Evolutionary conservation across 768 basidiomycete species (phyloP).

Genomic region (Hygrophoropsis aurantiaca): DNA sequence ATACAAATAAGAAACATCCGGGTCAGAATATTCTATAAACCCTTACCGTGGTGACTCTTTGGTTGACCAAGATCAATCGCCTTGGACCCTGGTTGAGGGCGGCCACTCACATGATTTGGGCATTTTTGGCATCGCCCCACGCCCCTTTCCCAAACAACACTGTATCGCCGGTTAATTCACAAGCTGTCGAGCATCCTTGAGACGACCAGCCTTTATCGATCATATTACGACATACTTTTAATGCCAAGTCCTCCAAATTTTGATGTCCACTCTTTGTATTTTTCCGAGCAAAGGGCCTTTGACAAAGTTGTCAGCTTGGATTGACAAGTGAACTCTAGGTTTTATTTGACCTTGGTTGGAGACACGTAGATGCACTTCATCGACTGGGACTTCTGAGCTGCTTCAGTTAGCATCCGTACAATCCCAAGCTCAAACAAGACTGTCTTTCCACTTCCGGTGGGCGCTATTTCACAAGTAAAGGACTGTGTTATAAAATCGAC

Average conservation of each 20-base stretch:
- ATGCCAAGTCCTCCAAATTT: constrained; percentile 79
- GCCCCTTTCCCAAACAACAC: constrained; percentile 60
- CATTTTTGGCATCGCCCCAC: constrained; percentile 72
- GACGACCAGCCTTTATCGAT: constrained; percentile 3
- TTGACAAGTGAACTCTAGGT: neutral
- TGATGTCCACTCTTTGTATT: constrained; percentile 75
- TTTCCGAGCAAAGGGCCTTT: constrained; percentile 87
- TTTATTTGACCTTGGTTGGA: constrained; percentile 71
- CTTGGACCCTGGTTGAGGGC: neutral
- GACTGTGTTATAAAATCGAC: constrained; percentile 1
- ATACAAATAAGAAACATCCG: constrained; percentile 1
- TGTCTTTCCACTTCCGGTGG: constrained; percentile 96
- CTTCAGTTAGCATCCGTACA: constrained; percentile 63
- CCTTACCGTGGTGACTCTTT: constrained; percentile 76
- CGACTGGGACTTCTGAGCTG: constrained; percentile 29
- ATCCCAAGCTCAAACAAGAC: constrained; percentile 92
- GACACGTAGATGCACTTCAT: constrained; percentile 88
- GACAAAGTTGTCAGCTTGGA: neutral
- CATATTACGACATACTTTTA: constrained; percentile 54
- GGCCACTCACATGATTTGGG: constrained; percentile 73
- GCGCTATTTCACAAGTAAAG: constrained; percentile 51
- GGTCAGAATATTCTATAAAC: neutral
- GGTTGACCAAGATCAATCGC: neutral
- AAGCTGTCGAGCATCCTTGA: constrained; percentile 46
- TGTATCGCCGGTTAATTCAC: constrained; percentile 92